phyloP scores from a whole-genome alignment of 768 basidiomycete genomes.

The Boletus barrowsii region DNA sequence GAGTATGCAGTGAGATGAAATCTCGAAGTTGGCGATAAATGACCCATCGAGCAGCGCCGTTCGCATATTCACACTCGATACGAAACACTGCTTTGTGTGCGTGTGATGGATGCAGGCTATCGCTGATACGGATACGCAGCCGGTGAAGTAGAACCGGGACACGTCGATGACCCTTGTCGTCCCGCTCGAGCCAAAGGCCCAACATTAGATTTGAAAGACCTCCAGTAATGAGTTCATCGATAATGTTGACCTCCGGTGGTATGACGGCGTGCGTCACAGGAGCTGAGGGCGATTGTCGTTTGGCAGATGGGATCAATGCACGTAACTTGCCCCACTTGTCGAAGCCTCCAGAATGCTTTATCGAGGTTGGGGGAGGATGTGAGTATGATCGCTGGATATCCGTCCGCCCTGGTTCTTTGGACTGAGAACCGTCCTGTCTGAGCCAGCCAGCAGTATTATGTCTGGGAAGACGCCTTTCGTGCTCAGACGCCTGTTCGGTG shows the following conservation, averaged over 20 bases:
- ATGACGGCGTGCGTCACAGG: conserved; percentile 45
- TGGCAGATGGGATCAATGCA: conserved; percentile 59
- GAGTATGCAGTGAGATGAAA: conserved; percentile 84
- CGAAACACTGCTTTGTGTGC: conserved; percentile 78
- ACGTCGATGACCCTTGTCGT: conserved; percentile 80
- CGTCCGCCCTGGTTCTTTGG: background rate
- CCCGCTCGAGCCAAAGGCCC: conserved; percentile 81
- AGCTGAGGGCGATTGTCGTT: conserved; percentile 33
- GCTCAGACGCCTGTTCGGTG: conserved; percentile 19
- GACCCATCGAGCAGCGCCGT: conserved; percentile 90
- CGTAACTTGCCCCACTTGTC: conserved; percentile 65
- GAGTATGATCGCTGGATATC: conserved; percentile 25
- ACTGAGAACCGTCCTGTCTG: conserved; percentile 5
- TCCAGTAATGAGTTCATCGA: conserved; percentile 77
- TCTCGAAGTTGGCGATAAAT: conserved; percentile 92
- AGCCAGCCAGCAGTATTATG: background rate
- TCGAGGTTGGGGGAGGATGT: conserved; percentile 24
- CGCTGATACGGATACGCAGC: conserved; percentile 79
- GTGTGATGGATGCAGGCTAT: conserved; percentile 80
- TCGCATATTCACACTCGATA: conserved; percentile 95
- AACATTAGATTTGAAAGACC: conserved; percentile 78
- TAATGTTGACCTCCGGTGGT: conserved; percentile 63
- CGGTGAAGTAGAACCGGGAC: conserved; percentile 78
- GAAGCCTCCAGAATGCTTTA: conserved; percentile 22
- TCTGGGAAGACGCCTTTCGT: conserved; percentile 21